Conservation (phyloP, 805 yeast genomes). For the Ogataea sp. region DNA sequence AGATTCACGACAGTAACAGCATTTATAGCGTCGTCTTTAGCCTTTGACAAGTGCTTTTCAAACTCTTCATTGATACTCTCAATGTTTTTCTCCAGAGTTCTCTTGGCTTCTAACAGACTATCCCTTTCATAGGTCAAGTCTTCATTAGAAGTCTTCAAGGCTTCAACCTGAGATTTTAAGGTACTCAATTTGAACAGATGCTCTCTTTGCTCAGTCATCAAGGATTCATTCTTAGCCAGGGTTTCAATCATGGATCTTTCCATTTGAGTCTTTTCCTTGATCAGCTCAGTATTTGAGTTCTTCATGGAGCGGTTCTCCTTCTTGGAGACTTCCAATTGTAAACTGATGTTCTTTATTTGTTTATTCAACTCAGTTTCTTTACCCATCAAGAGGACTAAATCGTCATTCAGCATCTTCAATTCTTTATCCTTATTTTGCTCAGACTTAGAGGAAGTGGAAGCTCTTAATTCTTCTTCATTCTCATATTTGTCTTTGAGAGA, state of each 20-base stretch:
- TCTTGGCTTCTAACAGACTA: constrained; percentile 42
- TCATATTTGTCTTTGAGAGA: constrained; percentile 45
- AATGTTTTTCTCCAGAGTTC: constrained; percentile 36
- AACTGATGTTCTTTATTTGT: constrained; percentile 50
- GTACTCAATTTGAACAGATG: constrained; percentile 36
- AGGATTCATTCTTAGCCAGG: constrained; percentile 35
- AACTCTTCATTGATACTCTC: constrained; percentile 32
- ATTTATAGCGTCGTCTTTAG: constrained; percentile 22
- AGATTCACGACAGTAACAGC: constrained; percentile 22
- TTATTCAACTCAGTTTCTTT: constrained; percentile 61
- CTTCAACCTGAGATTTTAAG: constrained; percentile 42
- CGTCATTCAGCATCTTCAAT: constrained; percentile 43
- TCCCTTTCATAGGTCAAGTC: constrained; percentile 60
- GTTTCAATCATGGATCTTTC: constrained; percentile 31
- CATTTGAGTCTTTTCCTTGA: constrained; percentile 34
- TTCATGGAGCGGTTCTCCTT: constrained; percentile 35
- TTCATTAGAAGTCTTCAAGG: constrained; percentile 50
- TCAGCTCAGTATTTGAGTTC: constrained; percentile 27
- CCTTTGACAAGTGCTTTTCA: constrained; percentile 26
- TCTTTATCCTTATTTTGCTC: constrained; percentile 35
- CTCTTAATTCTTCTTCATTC: constrained; percentile 30
- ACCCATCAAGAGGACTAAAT: constrained; percentile 46
- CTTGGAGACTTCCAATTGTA: constrained; percentile 50
- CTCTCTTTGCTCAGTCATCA: constrained; percentile 34
- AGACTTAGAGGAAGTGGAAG: constrained; percentile 22